Evolutionary conservation across 768 basidiomycete species (phyloP).

Genomic region (Pleurotus giganteus): DNA sequence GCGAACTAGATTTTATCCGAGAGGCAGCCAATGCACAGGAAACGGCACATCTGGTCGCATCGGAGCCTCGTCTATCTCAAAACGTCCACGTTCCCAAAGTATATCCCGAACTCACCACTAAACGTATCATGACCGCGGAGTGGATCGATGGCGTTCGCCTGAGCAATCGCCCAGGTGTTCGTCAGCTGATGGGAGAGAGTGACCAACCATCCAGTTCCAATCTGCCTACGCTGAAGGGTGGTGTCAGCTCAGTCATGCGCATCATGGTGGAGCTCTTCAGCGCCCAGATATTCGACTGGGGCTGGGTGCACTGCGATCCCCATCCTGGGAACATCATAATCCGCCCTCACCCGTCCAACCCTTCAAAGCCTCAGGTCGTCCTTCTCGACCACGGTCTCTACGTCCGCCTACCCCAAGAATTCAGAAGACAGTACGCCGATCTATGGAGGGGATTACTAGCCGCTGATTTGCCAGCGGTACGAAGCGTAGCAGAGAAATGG

Average conservation of each 20-base stretch:
- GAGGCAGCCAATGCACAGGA: conserved; percentile 77
- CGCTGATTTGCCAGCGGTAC: conserved; percentile 52
- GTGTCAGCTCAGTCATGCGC: conserved; percentile 69
- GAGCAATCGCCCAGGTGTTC: conserved; percentile 59
- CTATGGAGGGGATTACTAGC: conserved; percentile 71
- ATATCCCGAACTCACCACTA: conserved; percentile 68
- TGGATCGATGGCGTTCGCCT: conserved; percentile 81
- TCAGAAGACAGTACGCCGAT: conserved; percentile 72
- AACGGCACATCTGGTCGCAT: conserved; percentile 65
- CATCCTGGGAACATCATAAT: conserved; percentile 80
- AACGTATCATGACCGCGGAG: conserved; percentile 79
- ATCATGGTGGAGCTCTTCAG: conserved; percentile 86
- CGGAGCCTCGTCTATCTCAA: conserved; percentile 66
- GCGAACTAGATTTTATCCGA: conserved; percentile 78
- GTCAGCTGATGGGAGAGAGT: conserved; percentile 55
- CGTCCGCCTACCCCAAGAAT: conserved; percentile 63
- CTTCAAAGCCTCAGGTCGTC: conserved; percentile 59
- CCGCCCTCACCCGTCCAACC: conserved; percentile 51
- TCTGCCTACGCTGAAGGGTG: conserved; percentile 50
- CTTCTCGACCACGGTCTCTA: conserved; percentile 94
- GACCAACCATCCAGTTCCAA: conserved; percentile 13
- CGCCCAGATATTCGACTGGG: conserved; percentile 90
- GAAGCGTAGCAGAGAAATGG: conserved; percentile 55
- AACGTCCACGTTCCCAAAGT: conserved; percentile 81
- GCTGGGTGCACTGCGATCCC: conserved; percentile 81